Evolutionary conservation across 2,329 filamentous ascomycete species (phyloP).

Genomic region (Apiospora saccharicola): DNA sequence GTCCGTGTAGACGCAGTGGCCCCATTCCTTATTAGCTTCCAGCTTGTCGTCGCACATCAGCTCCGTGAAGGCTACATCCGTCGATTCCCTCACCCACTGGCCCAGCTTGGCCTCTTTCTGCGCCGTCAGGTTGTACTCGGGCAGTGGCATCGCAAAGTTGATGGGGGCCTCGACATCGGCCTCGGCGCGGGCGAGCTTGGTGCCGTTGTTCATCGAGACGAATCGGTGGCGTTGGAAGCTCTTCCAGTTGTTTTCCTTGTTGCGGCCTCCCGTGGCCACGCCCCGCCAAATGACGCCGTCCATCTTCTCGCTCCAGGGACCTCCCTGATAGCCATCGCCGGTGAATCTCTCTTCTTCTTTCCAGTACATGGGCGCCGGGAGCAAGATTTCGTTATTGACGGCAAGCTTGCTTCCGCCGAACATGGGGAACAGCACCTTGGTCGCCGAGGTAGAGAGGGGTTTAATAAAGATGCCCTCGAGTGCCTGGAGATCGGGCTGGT

Average conservation of each 20-base stretch:
- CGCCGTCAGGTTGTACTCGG: slow-evolving; percentile 56
- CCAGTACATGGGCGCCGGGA: slow-evolving; percentile 76
- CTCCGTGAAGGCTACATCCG: slow-evolving; percentile 61
- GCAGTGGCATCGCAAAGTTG: slow-evolving; percentile 62
- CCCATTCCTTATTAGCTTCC: slow-evolving; percentile 43
- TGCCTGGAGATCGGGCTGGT: slow-evolving; percentile 68
- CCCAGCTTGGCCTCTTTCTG: slow-evolving; percentile 53
- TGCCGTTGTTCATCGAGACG: slow-evolving; percentile 75
- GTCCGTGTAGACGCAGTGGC: slow-evolving; percentile 57
- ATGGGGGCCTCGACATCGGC: slow-evolving; percentile 48
- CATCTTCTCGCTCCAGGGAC: slow-evolving; percentile 64
- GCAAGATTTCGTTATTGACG: slow-evolving; percentile 74
- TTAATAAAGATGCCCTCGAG: slow-evolving; percentile 71
- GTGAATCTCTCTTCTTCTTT: slow-evolving; percentile 68
- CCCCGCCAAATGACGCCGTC: slow-evolving; percentile 68
- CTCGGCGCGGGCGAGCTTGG: slow-evolving; percentile 60
- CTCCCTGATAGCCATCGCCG: slow-evolving; percentile 60
- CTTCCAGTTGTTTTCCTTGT: slow-evolving; percentile 69
- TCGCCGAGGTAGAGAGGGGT: slow-evolving; percentile 63
- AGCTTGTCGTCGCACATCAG: slow-evolving; percentile 54
- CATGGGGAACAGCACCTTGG: slow-evolving; percentile 66
- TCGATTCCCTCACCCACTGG: slow-evolving; percentile 57
- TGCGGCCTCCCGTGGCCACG: slow-evolving; percentile 70
- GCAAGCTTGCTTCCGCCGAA: slow-evolving; percentile 74
- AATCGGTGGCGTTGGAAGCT: slow-evolving; percentile 80